phyloP scores from a whole-genome alignment of 2,329 filamentous ascomycete genomes.

The Ophiocordyceps polyrhachis-furcata region DNA sequence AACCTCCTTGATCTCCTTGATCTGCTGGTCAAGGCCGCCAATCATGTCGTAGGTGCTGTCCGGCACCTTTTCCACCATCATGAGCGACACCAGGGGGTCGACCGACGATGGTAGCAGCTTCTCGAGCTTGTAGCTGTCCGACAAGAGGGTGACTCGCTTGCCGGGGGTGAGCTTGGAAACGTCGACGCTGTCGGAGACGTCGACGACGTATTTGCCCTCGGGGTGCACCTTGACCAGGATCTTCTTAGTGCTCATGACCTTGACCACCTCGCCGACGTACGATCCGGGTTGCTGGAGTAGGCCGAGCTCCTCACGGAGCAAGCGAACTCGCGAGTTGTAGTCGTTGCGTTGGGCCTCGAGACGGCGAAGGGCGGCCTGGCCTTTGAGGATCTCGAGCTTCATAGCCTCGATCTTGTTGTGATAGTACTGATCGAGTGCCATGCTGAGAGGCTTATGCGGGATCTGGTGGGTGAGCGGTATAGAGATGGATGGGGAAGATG shows the following conservation, averaged over 20 bases:
- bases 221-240: conserved; percentile 97
- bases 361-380: conserved; percentile 82
- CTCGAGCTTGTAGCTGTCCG: conserved; percentile 95
- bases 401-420: conserved; percentile 99
- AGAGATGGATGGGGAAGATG: too few species aligned
- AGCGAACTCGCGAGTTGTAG: conserved; percentile 93
- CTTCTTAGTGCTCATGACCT: conserved; percentile 99
- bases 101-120: conserved; percentile 97
- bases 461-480: not conserved
- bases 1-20: conserved; percentile 99
- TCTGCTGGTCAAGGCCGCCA: conserved; percentile 93
- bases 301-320: conserved; percentile 88
- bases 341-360: conserved; percentile 97
- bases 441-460: conserved; percentile 22
- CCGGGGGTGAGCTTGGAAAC: conserved; percentile 89
- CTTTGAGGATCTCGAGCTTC: conserved; percentile 99
- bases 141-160: conserved; percentile 91
- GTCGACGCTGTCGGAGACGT: conserved; percentile 87
- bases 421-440: conserved; percentile 99
- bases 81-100: conserved; percentile 93
- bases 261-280: conserved; percentile 98
- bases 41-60: conserved; percentile 99
- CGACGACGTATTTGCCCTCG: conserved; percentile 99
- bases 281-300: conserved; percentile 92
- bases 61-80: conserved; percentile 99